phyloP scores from a whole-genome alignment of 257 asterid species.

The Rehmannia glutinosa region DNA sequence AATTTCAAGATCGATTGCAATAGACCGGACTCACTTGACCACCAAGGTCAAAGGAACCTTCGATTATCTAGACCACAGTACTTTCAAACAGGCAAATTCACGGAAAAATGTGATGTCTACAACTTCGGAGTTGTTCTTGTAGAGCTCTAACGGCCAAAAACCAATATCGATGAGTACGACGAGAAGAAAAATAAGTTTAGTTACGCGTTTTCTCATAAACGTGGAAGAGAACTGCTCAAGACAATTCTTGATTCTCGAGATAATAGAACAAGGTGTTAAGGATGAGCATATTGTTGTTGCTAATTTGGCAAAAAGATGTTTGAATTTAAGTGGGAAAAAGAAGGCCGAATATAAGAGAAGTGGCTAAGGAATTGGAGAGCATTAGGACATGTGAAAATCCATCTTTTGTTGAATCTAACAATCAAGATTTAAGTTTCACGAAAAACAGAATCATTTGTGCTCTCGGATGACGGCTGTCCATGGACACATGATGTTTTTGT shows the following conservation, averaged over 20 bases:
- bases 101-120: constrained; percentile 38
- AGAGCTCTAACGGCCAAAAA: constrained; percentile 30
- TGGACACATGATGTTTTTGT: no score
- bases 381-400: constrained; percentile 11
- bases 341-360: constrained; percentile 37
- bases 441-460: neutral
- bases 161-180: constrained; percentile 20
- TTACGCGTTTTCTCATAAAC: constrained; percentile 18
- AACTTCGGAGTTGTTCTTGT: constrained; percentile 36
- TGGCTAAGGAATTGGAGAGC: constrained; percentile 26
- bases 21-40: constrained; percentile 29
- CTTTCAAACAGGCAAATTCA: constrained; percentile 26
- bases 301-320: constrained; percentile 23
- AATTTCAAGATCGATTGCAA: constrained; percentile 21
- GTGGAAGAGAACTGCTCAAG: constrained; percentile 17
- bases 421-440: constrained; percentile 1
- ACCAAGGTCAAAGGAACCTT: constrained; percentile 34
- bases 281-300: constrained; percentile 24
- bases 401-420: constrained; percentile 17
- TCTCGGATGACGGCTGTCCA: neutral
- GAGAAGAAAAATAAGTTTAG: constrained; percentile 30
- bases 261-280: constrained; percentile 18
- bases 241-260: constrained; percentile 24
- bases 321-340: constrained; percentile 25
- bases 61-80: constrained; percentile 33